Base-by-base conservation (phyloP, 306 rosid genomes). In the Citrullus mucosospermus region DNA sequence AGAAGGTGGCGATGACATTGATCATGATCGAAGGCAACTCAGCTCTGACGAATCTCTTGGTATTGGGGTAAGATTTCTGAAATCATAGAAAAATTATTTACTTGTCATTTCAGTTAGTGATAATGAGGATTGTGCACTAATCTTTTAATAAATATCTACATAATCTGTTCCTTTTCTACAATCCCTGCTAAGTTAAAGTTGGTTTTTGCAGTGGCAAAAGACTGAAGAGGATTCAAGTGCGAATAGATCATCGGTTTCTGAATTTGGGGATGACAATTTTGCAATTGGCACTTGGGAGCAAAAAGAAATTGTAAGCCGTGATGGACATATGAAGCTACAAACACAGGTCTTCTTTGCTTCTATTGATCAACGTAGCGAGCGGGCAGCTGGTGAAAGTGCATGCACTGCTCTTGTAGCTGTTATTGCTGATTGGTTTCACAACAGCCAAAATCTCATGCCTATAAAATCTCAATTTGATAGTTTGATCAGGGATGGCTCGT, bases 371-470 rank as follows among this genome's bases (percentile, higher is more conserved):
- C 88, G 99, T 25, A 96, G 98, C 44, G 99, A 91, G 88, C 90
- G 94, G 32, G 99, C 99, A n/a, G 96, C 99, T 0, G 99, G 99
- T 4, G 99, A 96, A 91, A 93, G 99, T 86, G 99, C 99, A 8
- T 96, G 99, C 66, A 96, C 99, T 11, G 99, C 97, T 68, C 97
- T 96, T 60, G 99, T 96, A 43, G 98, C 98, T 34, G 96, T 96
- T 32, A 91, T 96, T 68, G 97, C 99, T 2, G 89, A 96, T 72
- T 96, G 99, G 99, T 89, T 96, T 87, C 98, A 96, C 72, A 91
- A 82, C 81, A 93, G 93, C 79, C 87, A 25, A 3, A 82, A 88
- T 22, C 93, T 83, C 79, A 85, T 96, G 98, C 99, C 99, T 81
- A 90, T 96, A 62, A 96, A 96, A 85, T 96, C 97, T 75, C 99